phyloP scores from a whole-genome alignment of 345 rosid species.

The Isatis tinctoria region DNA sequence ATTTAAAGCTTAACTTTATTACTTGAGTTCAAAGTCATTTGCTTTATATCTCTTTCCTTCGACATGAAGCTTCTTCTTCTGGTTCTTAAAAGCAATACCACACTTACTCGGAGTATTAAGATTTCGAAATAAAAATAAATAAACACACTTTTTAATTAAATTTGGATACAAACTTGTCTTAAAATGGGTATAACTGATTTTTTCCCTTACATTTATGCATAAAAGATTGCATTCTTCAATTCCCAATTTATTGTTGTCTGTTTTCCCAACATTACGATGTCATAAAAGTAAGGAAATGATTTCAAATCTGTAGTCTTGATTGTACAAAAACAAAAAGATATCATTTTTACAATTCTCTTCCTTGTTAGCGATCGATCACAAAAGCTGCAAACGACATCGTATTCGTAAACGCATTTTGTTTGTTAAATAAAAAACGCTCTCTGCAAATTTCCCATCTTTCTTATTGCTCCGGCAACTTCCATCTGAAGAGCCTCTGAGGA shows the following conservation, averaged over 20 bases:
- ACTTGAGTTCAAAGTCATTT: constrained; percentile 3
- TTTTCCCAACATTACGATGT: not conserved
- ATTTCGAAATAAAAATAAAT: no score
- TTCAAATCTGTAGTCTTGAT: not conserved
- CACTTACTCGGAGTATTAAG: no score
- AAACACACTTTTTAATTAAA: not conserved
- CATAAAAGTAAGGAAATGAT: not conserved
- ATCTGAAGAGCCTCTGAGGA: constrained; percentile 19
- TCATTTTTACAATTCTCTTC: not conserved
- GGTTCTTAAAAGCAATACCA: not conserved
- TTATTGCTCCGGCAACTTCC: constrained; percentile 25
- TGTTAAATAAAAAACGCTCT: not conserved
- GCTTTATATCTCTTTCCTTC: constrained; percentile 16
- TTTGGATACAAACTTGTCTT: not conserved
- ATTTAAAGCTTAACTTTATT: constrained; percentile 3
- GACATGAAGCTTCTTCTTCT: constrained; percentile 7
- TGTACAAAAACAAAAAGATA: not conserved
- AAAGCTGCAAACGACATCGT: constrained; percentile 10
- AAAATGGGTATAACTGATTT: not conserved
- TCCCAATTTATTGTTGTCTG: not conserved
- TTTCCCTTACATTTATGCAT: not conserved
- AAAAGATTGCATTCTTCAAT: constrained; percentile 3
- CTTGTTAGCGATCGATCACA: not conserved
- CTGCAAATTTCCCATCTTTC: not conserved
- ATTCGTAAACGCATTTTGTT: not conserved